Evolutionary conservation across 2,329 filamentous ascomycete species (phyloP).

Genomic region (Xylaria polymorpha): DNA sequence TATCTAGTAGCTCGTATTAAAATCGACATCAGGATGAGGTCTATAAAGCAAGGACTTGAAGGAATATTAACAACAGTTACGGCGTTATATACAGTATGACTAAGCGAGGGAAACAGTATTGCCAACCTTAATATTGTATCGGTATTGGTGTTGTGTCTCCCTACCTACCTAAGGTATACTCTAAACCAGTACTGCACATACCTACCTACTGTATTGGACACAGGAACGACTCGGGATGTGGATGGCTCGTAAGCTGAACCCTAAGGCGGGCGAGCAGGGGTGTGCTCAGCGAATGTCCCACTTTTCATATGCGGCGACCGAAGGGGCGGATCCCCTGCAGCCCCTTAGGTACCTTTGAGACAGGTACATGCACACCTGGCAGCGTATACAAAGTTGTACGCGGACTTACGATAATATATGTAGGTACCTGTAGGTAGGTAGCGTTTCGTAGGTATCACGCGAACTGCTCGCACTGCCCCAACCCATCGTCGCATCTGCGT

Average conservation of each 20-base stretch:
- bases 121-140: neutral
- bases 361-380: no score
- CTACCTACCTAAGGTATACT: no score
- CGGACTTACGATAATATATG: no score
- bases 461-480: neutral
- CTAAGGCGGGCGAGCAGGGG: constrained; percentile 15
- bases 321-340: neutral
- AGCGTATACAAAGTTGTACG: no score
- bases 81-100: neutral
- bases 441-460: neutral
- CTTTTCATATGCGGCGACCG: constrained; percentile 22
- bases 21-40: neutral
- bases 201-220: no score
- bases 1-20: neutral
- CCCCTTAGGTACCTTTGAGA: neutral
- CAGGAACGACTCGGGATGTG: neutral
- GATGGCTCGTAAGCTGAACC: constrained; percentile 18
- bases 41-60: neutral
- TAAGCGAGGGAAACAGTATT: neutral
- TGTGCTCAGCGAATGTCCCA: constrained; percentile 7
- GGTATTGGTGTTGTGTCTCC: neutral
- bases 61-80: constrained; percentile 5
- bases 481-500: neutral
- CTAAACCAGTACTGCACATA: no score
- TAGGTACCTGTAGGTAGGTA: no score